These are phyloP conservation scores for Chamaenerion angustifolium DNA, from an alignment of 345 rosid species.

Conservation along the genomic window DNA sequence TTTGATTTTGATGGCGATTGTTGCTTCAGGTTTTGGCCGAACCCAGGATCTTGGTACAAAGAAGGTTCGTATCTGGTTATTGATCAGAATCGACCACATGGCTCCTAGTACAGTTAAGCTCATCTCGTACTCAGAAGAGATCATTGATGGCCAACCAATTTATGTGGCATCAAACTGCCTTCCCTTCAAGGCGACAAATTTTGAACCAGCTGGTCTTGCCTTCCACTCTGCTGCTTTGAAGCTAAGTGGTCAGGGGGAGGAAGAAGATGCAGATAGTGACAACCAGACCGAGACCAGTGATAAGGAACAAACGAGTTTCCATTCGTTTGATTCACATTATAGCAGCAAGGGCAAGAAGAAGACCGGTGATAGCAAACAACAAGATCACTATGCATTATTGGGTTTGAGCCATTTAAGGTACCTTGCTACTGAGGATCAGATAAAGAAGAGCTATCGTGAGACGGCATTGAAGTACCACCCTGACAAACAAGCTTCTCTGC, in stretches of 20 bases:
- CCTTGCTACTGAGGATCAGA: conserved; percentile 98
- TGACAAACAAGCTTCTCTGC: conserved; percentile 79
- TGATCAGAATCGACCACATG: conserved; percentile 3
- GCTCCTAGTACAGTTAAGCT: conserved; percentile 23
- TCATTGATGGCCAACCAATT: conserved; percentile 59
- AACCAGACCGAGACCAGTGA: conserved; percentile 45
- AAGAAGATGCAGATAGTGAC: conserved; percentile 22
- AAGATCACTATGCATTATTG: conserved; percentile 88
- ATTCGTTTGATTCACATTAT: conserved; percentile 66
- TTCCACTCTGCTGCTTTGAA: conserved; percentile 81
- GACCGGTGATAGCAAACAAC: conserved; percentile 44
- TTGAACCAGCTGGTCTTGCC: conserved; percentile 90
- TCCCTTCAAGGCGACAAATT: conserved; percentile 62
- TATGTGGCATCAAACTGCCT: conserved; percentile 64
- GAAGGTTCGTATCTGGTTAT: no score
- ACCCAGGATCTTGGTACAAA: no score
- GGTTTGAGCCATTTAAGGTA: conserved; percentile 88
- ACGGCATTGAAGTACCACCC: conserved; percentile 93
- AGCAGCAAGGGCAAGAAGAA: conserved; percentile 83
- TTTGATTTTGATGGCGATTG: no score
- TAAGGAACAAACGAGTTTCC: conserved; percentile 43
- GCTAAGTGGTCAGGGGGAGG: conserved; percentile 60
- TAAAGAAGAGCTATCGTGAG: conserved; percentile 77
- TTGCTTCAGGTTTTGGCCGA: no score
- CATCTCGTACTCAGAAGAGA: conserved; percentile 65